Percentiles rank a stretch among this genome's conserved stretches.
phyloP scores from a whole-genome alignment of 208 protist genomes.

The Trichomonas tenax region DNA sequence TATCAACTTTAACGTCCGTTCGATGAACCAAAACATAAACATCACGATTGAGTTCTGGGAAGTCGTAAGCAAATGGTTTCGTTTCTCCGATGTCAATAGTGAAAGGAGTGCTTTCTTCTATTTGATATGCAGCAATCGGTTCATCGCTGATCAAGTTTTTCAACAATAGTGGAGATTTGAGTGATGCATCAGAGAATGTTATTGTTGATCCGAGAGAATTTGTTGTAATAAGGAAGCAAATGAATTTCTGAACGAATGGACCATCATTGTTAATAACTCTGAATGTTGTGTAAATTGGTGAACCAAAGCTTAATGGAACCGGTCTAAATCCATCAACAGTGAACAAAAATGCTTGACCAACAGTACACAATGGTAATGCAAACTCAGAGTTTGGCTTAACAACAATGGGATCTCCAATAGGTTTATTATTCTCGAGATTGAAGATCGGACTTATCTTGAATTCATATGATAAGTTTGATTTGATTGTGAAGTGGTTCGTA shows the following conservation, averaged over 20 bases:
- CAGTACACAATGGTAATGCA: background rate
- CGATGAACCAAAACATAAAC: background rate
- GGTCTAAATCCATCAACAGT: background rate
- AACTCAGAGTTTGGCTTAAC: background rate
- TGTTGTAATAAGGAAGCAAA: background rate
- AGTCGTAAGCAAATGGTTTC: background rate
- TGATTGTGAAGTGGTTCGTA: background rate
- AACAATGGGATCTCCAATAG: background rate
- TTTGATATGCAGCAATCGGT: background rate
- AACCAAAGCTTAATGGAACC: background rate
- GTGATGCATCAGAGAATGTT: background rate
- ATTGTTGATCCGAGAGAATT: background rate
- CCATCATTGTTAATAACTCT: background rate
- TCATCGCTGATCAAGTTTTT: background rate
- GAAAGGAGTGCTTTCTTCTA: background rate
- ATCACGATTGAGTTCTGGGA: background rate
- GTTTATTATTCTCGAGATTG: background rate
- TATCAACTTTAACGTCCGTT: background rate
- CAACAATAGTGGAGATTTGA: background rate
- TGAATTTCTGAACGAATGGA: background rate
- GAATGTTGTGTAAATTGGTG: background rate
- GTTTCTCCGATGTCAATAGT: background rate
- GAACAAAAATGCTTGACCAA: background rate
- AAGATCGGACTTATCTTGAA: background rate
- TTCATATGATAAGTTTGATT: background rate